Base-by-base conservation (phyloP, 148 eudicot species). In the Drosera capensis region DNA sequence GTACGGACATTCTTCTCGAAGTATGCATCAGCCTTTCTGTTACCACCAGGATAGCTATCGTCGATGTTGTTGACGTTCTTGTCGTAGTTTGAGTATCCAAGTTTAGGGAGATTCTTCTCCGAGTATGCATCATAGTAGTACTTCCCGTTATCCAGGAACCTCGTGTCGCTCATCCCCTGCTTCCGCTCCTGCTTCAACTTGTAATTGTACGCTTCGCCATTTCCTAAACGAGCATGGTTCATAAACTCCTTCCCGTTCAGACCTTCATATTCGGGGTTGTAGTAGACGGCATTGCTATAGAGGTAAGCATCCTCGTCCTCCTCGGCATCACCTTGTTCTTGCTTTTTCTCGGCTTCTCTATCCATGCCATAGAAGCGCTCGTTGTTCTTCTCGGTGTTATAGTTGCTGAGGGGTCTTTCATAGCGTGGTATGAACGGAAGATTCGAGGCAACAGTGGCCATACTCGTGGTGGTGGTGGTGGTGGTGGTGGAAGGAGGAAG, bases 131-230 rank as follows among this genome's bases (percentile, higher is more conserved):
- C 34, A 44, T 54, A 46, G 38, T 30, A 66, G 20, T 72, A 68
- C 57, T 65, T 58, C 0, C 72, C 70, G 37, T 68, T 68, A 37
- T 62, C 75, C 47, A 71, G 1, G 17, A 39, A 64, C 13, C 74
- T 62, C 6, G 85, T 68, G 36, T 76, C 82, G 30, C 82, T 76
- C 72, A 71, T 58, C 51, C 82, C 82, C 23, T 68, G 63, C 25
- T 40, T 62, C 48, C 13, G 9, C 38, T 4, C 9, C 6, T 34
- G 6, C 14, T 11, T 13, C 9, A 9, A 2, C 3, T 34, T 11
- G 14, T 11, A 4, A 15, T 34, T 34, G 38, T 34, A 34, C n/a
- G n/a, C n/a, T n/a, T n/a, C n/a, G n/a, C n/a, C n/a, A n/a, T n/a
- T n/a, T n/a, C n/a, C n/a, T n/a, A n/a, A n/a, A n/a, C n/a, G n/a